Evolutionary conservation across 768 basidiomycete genomes (phyloP).

Genomic region (Lyophyllum shimeji): DNA sequence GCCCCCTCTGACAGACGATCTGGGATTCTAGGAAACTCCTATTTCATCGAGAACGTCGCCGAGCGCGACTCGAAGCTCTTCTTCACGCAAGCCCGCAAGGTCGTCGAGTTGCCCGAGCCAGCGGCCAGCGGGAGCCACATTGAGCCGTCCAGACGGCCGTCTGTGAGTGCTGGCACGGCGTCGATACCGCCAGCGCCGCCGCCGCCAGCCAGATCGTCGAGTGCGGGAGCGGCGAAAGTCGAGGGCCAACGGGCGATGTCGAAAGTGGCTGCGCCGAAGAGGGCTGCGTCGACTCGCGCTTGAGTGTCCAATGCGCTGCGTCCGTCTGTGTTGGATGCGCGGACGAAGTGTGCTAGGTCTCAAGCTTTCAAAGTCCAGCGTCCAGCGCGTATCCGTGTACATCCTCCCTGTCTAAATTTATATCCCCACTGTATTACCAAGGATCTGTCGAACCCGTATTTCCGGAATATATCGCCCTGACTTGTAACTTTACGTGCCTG

Average conservation of each 20-base stretch:
- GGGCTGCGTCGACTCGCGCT: conserved; percentile 10
- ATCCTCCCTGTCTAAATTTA: no score
- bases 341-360: not conserved
- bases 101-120: conserved; percentile 15
- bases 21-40: conserved; percentile 28
- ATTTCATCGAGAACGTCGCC: conserved; percentile 86
- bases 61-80: conserved; percentile 81
- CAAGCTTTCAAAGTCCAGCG: not conserved
- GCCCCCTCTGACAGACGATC: not conserved
- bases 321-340: not conserved
- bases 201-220: conserved; percentile 7
- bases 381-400: no score
- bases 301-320: not conserved
- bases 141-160: conserved; percentile 11
- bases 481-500: no score
- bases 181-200: no score
- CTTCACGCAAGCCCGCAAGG: conserved; percentile 83
- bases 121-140: conserved; percentile 5
- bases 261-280: conserved; percentile 8
- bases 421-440: no score
- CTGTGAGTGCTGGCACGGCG: conserved; percentile 1
- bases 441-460: no score
- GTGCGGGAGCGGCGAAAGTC: conserved; percentile 6
- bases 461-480: no score
- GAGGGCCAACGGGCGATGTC: conserved; percentile 9